Percentiles rank a stretch among this genome's conserved stretches.
These are phyloP conservation scores for Triticum dicoccoides DNA, from an alignment of 176 grass and related monocot species.

Conservation along the genomic window DNA sequence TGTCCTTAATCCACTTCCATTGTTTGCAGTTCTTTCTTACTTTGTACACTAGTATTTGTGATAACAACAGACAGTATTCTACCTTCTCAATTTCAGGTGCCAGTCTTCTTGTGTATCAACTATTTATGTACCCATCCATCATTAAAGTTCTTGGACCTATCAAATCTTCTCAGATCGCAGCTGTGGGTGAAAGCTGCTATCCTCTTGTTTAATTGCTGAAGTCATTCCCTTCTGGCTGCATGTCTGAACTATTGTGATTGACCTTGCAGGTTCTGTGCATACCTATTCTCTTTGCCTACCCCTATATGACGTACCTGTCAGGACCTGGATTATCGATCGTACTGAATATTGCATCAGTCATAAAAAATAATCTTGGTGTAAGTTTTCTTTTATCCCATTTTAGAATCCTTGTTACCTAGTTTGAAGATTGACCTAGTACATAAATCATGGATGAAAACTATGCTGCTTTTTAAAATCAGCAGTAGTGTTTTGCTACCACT, in stretches of 20 bases:
- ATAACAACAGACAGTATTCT: neutral
- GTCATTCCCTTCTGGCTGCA: neutral
- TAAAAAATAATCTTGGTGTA: constrained; percentile 35
- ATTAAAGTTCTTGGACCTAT: constrained; percentile 53
- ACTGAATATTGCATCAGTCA: constrained; percentile 42
- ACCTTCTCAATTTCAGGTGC: constrained; percentile 43
- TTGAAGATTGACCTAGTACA: neutral
- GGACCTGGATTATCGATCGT: constrained; percentile 43
- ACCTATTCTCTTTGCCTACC: constrained; percentile 66
- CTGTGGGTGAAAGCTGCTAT: constrained; percentile 35
- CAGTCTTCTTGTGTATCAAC: constrained; percentile 67
- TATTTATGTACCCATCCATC: constrained; percentile 61
- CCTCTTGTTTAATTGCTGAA: constrained; percentile 9
- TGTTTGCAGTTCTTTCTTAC: neutral
- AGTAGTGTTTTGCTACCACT: neutral
- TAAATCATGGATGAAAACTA: neutral
- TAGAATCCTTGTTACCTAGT: neutral
- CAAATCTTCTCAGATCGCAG: constrained; percentile 48
- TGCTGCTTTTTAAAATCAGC: neutral
- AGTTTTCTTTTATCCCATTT: neutral
- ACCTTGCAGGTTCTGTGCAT: constrained; percentile 45
- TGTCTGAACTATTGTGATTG: constrained; percentile 2
- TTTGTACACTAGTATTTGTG: neutral
- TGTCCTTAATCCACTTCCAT: neutral
- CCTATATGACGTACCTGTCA: constrained; percentile 60